Base-by-base conservation (phyloP, 768 basidiomycete genomes). In the Psilocybe azurescens region DNA sequence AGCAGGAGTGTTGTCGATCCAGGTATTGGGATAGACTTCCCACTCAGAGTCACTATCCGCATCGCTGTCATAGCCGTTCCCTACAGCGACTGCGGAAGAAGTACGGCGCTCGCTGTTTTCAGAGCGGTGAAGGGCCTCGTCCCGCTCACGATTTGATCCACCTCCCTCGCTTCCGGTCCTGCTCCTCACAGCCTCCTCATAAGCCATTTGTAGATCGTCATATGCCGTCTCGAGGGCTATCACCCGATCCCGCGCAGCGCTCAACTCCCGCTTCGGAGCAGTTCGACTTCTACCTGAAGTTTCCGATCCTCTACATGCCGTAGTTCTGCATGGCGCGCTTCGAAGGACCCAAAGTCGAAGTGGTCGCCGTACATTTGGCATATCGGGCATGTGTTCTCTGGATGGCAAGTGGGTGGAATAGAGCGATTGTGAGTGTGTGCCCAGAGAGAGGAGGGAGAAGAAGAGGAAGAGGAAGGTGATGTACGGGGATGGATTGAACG, bases 181-280 rank as follows among this genome's bases (percentile, higher is more conserved):
- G 32, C 2, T n/a, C 5, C 1, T n/a, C 49, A 16, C 14, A 9
- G 30, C 9, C 20, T 46, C 11, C 2, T 58, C 44, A 6, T 33
- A 9, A 36, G 52, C 13, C 29, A 46, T 14, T 50, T 28, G 29
- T 6, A 63, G 16, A 7, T 63, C 61, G 4, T 63, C 57, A n/a
- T 54, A 58, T 1, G 61, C 51, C 50, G 58, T 58, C 53, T 59
- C 56, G n/a, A 58, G 30, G 11, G 61, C 61, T 20, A 63, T n/a
- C n/a, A 53, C 29, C 57, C 39, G 51, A 49, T 63, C 61, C 18
- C 53, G 29, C 20, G 46, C 55, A 5, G 46, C 20, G 18, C 6
- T 41, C 13, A 63, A 8, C 36, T 63, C 61, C 9, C 20, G 13
- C 24, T 57, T 54, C n/a, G n/a, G 13, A 62, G 11, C 9, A 29